A percentile compares a stretch with the other conserved stretches of the same genome.
These are phyloP conservation scores for Irpex rosettiformis DNA, from an alignment of 1,284 basidiomycete species.

Conservation along the genomic window DNA sequence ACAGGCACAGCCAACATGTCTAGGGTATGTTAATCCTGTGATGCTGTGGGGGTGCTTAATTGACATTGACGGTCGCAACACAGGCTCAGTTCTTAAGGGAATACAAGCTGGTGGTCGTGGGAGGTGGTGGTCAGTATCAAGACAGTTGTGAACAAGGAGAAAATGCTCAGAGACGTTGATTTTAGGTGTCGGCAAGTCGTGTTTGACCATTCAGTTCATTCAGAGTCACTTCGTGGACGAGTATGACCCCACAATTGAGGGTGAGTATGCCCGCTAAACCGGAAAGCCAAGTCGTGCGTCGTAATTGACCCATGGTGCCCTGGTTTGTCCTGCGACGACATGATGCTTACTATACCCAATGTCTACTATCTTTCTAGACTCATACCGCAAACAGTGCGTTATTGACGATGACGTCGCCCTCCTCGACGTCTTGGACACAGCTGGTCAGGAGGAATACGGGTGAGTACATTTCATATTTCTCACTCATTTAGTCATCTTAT, in stretches of 20 bases:
- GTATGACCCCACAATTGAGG: slow-evolving; percentile 97
- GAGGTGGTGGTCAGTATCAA: slow-evolving; percentile 82
- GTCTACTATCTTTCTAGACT: slow-evolving; percentile 50
- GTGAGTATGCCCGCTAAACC: slow-evolving; percentile 35
- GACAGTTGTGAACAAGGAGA: neutral
- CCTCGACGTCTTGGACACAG: slow-evolving; percentile 97
- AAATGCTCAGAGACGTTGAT: slow-evolving; percentile 1
- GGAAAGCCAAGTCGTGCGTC: neutral
- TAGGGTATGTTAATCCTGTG: slow-evolving; percentile 7
- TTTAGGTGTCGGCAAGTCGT: slow-evolving; percentile 93
- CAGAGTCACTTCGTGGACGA: slow-evolving; percentile 98
- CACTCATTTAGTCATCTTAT: neutral
- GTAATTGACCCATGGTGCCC: neutral
- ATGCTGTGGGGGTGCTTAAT: neutral
- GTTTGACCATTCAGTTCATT: slow-evolving; percentile 97
- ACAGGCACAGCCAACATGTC: slow-evolving; percentile 11
- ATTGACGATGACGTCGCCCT: slow-evolving; percentile 98
- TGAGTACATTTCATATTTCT: slow-evolving; percentile 39
- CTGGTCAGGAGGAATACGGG: slow-evolving; percentile 99
- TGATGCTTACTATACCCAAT: neutral
- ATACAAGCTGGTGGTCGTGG: slow-evolving; percentile 97
- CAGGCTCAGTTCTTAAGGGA: slow-evolving; percentile 89
- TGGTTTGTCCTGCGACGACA: neutral
- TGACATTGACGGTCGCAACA: slow-evolving; percentile 1
- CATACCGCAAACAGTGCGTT: slow-evolving; percentile 93